Conservation (phyloP, 1,284 basidiomycete species). For the Grifola frondosa region DNA sequence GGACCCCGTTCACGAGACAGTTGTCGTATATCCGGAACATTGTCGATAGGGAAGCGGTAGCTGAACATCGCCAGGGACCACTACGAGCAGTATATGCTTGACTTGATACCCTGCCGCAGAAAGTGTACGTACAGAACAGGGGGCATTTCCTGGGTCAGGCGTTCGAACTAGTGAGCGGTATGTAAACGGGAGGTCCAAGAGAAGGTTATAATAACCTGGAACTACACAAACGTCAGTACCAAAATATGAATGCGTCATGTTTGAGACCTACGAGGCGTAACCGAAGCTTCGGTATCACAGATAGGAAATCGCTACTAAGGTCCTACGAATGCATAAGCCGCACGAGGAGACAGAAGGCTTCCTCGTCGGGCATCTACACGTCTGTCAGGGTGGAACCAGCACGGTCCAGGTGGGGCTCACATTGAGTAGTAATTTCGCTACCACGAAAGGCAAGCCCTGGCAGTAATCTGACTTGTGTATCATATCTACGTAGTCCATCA, state of each 20-base stretch:
- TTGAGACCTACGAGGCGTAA: conserved; percentile 71
- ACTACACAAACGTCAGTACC: conserved; percentile 33
- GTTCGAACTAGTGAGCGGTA: conserved; percentile 72
- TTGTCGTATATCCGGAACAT: conserved; percentile 94
- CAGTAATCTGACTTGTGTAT: conserved; percentile 97
- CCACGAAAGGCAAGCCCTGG: conserved; percentile 93
- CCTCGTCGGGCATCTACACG: conserved; percentile 94
- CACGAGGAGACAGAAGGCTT: conserved; percentile 93
- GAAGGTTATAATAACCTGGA: conserved; percentile 37
- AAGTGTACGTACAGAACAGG: too few relatives aligned
- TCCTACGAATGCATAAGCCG: conserved; percentile 95
- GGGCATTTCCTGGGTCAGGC: conserved; percentile 89
- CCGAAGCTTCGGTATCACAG: conserved; percentile 98
- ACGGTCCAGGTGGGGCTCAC: conserved; percentile 43
- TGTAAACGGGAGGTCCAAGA: too few relatives aligned
- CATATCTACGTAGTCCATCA: conserved; percentile 58
- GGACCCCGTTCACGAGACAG: conserved; percentile 93
- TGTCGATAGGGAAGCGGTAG: conserved; percentile 87
- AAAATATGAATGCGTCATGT: not conserved
- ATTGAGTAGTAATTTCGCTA: conserved; percentile 88
- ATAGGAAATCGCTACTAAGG: too few relatives aligned
- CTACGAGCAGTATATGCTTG: too few relatives aligned
- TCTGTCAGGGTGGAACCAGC: not conserved
- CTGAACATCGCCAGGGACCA: conserved; percentile 98
- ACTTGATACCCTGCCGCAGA: too few relatives aligned